Percentiles rank a stretch among this genome's conserved stretches.
Evolutionary conservation across 2,329 filamentous ascomycete species (phyloP).

Genomic region (Aspergillus quadricinctus): DNA sequence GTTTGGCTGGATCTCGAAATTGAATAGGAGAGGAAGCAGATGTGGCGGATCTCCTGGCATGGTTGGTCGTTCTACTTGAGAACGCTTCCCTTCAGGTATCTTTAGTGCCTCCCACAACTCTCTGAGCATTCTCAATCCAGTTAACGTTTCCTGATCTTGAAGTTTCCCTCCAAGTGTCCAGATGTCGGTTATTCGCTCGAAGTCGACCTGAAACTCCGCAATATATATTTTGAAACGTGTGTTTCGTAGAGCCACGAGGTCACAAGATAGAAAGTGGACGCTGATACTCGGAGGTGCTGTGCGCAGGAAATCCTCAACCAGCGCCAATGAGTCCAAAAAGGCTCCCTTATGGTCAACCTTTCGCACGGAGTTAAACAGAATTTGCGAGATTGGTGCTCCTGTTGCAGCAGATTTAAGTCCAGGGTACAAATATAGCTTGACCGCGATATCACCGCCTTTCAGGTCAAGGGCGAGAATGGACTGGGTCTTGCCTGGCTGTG

Average conservation of each 20-base stretch:
- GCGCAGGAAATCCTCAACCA: constrained; percentile 6
- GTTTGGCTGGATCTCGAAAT: constrained; percentile 5
- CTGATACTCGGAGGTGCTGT: not conserved
- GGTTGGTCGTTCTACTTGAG: constrained; percentile 3
- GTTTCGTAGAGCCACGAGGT: constrained; percentile 10
- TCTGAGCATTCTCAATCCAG: constrained; percentile 11
- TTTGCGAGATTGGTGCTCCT: not conserved
- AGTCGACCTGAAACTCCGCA: constrained; percentile 9
- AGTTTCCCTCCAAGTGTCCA: constrained; percentile 19
- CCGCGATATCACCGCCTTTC: constrained; percentile 3
- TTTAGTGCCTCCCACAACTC: constrained; percentile 13
- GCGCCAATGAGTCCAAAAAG: not conserved
- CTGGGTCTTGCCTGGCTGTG: constrained; percentile 10
- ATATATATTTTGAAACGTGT: constrained; percentile 20
- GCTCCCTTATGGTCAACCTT: constrained; percentile 1
- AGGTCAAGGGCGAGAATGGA: constrained; percentile 17
- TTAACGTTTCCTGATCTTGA: constrained; percentile 2
- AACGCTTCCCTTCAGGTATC: constrained; percentile 9
- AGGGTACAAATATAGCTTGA: constrained; percentile 19
- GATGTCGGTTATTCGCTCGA: constrained; percentile 7
- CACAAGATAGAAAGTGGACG: constrained; percentile 11
- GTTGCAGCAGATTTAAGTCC: constrained; percentile 10
- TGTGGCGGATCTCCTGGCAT: constrained; percentile 5
- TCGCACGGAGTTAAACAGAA: constrained; percentile 5
- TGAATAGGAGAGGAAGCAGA: constrained; percentile 7